These are phyloP conservation scores for Chaetoceros muelleri DNA, from an alignment of 108 stramenopile species.

Conservation along the genomic window DNA sequence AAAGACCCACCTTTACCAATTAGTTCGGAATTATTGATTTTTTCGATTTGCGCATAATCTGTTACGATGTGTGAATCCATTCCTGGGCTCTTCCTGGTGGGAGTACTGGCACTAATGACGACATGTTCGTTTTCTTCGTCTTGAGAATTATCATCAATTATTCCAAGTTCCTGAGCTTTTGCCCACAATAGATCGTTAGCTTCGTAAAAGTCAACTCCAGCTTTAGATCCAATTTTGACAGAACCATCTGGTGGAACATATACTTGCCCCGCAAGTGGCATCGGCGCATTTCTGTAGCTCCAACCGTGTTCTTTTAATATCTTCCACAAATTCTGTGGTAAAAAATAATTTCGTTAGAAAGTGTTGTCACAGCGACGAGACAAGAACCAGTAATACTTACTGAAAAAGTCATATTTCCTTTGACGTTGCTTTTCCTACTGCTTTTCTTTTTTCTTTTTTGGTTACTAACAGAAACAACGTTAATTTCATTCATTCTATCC, in stretches of 20 bases:
- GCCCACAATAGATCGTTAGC: not conserved
- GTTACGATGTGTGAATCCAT: too few relatives aligned
- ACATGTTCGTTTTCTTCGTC: not conserved
- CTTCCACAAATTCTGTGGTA: not conserved
- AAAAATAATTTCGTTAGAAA: too few relatives aligned
- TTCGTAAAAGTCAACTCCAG: not conserved
- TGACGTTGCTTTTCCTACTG: not conserved
- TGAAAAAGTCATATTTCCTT: not conserved
- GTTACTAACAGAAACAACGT: too few relatives aligned
- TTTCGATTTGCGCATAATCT: not conserved
- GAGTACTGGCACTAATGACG: too few relatives aligned
- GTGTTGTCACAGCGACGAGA: too few relatives aligned
- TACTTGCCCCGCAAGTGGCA: not conserved
- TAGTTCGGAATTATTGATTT: not conserved
- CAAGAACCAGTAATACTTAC: too few relatives aligned
- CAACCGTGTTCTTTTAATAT: not conserved
- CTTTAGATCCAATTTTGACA: not conserved
- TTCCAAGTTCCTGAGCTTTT: not conserved
- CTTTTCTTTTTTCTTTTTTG: too few relatives aligned
- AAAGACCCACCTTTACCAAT: not conserved
- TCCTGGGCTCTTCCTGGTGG: too few relatives aligned
- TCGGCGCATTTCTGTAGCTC: not conserved
- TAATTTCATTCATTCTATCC: too few relatives aligned
- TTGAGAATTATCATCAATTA: not conserved
- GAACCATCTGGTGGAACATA: not conserved